These are phyloP conservation scores for Phytophthora megakarya DNA, from an alignment of 352 stramenopile genomes.

Conservation along the genomic window DNA sequence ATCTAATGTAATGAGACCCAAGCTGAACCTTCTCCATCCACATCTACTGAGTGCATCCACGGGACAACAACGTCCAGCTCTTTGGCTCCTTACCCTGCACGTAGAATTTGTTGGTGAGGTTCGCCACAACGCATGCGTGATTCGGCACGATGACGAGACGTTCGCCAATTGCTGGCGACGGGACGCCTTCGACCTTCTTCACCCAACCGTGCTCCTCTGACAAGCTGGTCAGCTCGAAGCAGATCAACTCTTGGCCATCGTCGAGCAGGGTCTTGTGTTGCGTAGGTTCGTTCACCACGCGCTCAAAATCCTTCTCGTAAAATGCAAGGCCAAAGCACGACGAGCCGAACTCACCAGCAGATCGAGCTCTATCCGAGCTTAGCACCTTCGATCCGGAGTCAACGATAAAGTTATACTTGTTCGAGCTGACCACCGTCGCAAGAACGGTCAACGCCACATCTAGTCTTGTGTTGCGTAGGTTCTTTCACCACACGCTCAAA, in stretches of 20 bases:
- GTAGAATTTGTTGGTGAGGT: constrained; percentile 70
- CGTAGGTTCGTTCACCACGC: constrained; percentile 53
- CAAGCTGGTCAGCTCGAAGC: constrained; percentile 72
- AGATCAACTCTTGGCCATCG: constrained; percentile 48
- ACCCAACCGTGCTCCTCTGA: constrained; percentile 81
- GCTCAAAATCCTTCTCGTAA: constrained; percentile 70
- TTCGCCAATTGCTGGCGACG: constrained; percentile 52
- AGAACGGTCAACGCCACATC: constrained; percentile 66
- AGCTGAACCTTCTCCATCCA: neutral
- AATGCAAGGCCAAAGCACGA: constrained; percentile 69
- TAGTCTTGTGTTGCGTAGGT: too few species aligned
- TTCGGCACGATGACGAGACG: constrained; percentile 72
- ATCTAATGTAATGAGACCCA: neutral
- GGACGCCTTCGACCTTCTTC: constrained; percentile 57
- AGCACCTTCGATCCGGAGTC: constrained; percentile 76
- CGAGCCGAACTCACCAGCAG: constrained; percentile 49
- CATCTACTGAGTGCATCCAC: constrained; percentile 59
- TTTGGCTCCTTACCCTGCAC: constrained; percentile 51
- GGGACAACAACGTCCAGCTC: constrained; percentile 60
- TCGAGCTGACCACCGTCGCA: constrained; percentile 72
- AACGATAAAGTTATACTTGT: constrained; percentile 78
- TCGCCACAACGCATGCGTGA: constrained; percentile 68
- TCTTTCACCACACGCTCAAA: constrained; percentile 59
- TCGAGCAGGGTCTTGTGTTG: constrained; percentile 39
- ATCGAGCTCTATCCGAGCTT: constrained; percentile 50